Percentiles rank a stretch among this genome's conserved stretches.
Conservation (phyloP, 2,329 filamentous ascomycete genomes). For the Claviceps fusiformis region DNA sequence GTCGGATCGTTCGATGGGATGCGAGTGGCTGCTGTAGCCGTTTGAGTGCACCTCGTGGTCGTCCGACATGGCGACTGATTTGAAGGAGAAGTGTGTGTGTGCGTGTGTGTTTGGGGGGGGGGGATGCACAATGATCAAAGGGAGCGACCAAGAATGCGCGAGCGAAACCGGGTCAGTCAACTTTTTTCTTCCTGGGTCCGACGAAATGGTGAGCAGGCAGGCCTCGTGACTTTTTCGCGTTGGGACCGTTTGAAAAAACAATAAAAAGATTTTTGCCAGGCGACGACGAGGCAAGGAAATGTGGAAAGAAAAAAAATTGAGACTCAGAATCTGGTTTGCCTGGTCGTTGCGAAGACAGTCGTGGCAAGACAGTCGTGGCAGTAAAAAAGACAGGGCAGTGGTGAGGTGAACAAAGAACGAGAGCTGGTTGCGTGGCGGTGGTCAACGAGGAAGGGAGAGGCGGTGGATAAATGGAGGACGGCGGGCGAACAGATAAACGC, state of each 20-base stretch:
- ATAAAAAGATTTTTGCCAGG: no score
- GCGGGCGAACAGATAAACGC: not conserved
- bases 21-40: constrained; percentile 13
- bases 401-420: not conserved
- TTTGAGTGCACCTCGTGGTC: constrained; percentile 12
- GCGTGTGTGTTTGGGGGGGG: no score
- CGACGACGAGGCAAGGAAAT: not conserved
- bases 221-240: not conserved
- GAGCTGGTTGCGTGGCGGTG: not conserved
- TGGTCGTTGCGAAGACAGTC: not conserved
- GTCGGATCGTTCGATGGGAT: constrained; percentile 25
- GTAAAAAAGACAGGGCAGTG: not conserved
- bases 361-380: not conserved
- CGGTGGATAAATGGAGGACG: constrained; percentile 1
- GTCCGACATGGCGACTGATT: constrained; percentile 10
- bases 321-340: not conserved
- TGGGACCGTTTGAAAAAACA: not conserved
- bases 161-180: not conserved
- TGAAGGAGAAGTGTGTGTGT: no score
- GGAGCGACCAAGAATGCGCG: not conserved
- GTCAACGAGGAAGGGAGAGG: not conserved
- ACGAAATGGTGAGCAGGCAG: no score
- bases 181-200: not conserved
- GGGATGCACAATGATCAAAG: not conserved
- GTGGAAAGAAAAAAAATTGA: not conserved